A percentile compares a stretch with the other conserved stretches of the same genome.
Conservation (phyloP, 2,329 filamentous ascomycete species). For the Bipolaris cookei region DNA sequence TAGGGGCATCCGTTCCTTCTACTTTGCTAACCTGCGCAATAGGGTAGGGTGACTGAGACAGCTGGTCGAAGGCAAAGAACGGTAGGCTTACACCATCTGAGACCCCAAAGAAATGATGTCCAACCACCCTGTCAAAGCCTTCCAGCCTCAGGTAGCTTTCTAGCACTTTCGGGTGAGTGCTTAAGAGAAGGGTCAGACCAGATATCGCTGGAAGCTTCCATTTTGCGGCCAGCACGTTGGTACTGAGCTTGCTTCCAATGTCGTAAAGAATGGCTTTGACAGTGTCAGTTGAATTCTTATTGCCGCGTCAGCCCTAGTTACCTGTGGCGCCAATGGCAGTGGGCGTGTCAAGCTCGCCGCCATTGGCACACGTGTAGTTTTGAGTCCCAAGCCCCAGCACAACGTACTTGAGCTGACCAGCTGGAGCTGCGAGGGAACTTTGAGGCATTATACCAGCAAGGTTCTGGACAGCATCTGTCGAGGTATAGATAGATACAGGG, state of each 20-base stretch:
- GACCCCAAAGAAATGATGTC: slow-evolving; percentile 68
- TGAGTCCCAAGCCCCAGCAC: slow-evolving; percentile 54
- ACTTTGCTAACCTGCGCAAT: slow-evolving; percentile 51
- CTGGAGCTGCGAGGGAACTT: slow-evolving; percentile 8
- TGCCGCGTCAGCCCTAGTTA: background rate
- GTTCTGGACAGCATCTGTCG: background rate
- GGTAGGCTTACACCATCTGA: slow-evolving; percentile 52
- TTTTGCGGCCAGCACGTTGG: background rate
- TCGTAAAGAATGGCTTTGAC: background rate
- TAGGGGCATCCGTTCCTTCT: slow-evolving; percentile 53
- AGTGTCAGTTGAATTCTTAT: background rate
- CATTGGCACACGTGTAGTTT: slow-evolving; percentile 51
- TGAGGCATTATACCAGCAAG: slow-evolving; percentile 4
- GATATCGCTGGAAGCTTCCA: background rate
- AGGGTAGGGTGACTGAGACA: slow-evolving; percentile 50
- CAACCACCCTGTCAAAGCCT: slow-evolving; percentile 51
- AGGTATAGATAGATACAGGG: slow-evolving; percentile 6
- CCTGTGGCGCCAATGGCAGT: slow-evolving; percentile 8
- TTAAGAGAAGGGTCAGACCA: background rate
- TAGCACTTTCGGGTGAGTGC: background rate
- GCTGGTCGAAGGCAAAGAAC: slow-evolving; percentile 60
- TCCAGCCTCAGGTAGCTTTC: background rate
- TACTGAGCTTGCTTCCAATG: background rate
- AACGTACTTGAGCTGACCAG: slow-evolving; percentile 47
- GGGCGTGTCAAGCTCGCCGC: slow-evolving; percentile 9